Percentiles rank a stretch among this genome's conserved stretches.
Conservation (phyloP, 139 green algal species). For the Klebsormidium nitens region DNA sequence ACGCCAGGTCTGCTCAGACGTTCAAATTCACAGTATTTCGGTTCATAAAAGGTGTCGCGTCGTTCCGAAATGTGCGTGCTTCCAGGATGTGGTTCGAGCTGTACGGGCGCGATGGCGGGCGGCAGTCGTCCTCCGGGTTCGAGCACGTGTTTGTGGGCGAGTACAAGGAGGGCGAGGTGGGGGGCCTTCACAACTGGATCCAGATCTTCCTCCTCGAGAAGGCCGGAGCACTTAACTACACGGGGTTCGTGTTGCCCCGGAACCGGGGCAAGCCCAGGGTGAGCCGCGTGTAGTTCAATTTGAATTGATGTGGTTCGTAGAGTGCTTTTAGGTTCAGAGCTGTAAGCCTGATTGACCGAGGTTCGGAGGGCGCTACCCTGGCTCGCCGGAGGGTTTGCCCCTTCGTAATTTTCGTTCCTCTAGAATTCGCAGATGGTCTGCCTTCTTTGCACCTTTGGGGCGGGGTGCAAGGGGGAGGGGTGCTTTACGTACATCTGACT, state of each 20-base stretch:
- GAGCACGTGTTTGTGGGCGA: constrained; percentile 77
- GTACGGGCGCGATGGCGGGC: constrained; percentile 37
- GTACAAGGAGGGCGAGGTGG: constrained; percentile 29
- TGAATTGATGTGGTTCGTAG: constrained; percentile 19
- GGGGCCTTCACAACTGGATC: constrained; percentile 71
- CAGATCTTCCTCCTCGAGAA: constrained; percentile 49
- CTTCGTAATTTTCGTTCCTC: no score
- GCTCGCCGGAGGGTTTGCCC: no score
- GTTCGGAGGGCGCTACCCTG: background rate
- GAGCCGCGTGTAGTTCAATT: no score
- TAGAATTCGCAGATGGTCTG: no score
- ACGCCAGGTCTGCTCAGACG: background rate
- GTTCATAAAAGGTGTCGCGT: no score
- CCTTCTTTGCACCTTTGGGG: no score
- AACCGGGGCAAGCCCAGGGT: constrained; percentile 3
- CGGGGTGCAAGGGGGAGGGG: no score
- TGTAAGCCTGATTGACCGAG: background rate
- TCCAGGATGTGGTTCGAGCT: constrained; percentile 44
- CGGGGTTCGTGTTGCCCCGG: constrained; percentile 37
- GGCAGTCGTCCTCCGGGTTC: constrained; percentile 61
- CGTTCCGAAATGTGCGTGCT: constrained; percentile 3
- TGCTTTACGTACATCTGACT: no score
- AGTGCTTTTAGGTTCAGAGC: background rate
- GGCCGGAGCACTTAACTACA: constrained; percentile 51
- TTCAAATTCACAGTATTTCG: no score